A percentile compares a stretch with the other conserved stretches of the same genome.
Conservation (phyloP, 2,329 filamentous ascomycete genomes). For the Rhynchosporium graminicola region DNA sequence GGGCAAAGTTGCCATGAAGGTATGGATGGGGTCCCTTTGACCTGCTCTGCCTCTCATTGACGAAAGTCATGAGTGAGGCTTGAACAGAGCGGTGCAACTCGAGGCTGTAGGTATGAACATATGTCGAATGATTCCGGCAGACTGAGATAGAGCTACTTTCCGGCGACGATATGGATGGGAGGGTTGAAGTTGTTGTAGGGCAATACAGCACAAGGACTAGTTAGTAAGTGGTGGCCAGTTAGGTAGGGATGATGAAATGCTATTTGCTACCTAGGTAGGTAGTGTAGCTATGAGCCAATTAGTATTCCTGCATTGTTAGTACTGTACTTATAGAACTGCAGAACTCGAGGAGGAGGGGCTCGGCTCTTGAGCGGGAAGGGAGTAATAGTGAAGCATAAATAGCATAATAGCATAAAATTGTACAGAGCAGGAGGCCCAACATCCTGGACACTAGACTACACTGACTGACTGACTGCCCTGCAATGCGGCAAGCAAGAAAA, state of each 20-base stretch:
- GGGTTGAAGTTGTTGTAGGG: not conserved
- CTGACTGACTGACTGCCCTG: too few relatives aligned
- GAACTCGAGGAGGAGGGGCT: not conserved
- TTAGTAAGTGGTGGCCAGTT: not conserved
- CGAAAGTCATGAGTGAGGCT: constrained; percentile 30
- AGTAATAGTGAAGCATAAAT: not conserved
- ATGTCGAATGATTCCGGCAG: constrained; percentile 2
- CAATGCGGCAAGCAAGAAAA: too few relatives aligned
- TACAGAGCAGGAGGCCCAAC: not conserved
- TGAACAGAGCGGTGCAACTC: constrained; percentile 28
- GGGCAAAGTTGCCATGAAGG: constrained; percentile 69
- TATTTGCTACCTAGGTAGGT: not conserved
- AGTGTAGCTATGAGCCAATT: too few relatives aligned
- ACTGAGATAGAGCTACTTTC: not conserved
- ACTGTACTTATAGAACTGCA: too few relatives aligned
- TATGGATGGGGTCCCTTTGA: constrained; percentile 45
- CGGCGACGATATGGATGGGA: not conserved
- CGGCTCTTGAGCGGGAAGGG: not conserved
- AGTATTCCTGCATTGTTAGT: constrained; percentile 2
- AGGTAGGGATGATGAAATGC: constrained; percentile 9
- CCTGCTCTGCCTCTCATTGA: constrained; percentile 32
- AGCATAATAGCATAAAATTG: not conserved
- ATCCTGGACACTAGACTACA: not conserved
- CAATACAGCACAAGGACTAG: not conserved
- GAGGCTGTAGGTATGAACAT: constrained; percentile 16